phyloP scores from a whole-genome alignment of 305 asterid genomes.

The Fraxinus nigra region DNA sequence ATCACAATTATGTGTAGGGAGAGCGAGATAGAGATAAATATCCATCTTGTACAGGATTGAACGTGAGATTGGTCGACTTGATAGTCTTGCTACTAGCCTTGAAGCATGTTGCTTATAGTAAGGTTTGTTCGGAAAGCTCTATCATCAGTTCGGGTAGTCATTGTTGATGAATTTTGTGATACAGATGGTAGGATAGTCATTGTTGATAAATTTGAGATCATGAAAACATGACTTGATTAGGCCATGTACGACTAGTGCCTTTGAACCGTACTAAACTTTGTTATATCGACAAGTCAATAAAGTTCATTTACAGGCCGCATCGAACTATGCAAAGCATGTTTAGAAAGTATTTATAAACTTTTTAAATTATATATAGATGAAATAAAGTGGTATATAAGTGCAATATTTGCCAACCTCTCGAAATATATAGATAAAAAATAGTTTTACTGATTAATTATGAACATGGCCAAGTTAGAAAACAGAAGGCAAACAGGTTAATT shows the following conservation, averaged over 20 bases:
- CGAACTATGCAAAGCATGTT: neutral
- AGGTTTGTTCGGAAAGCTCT: neutral
- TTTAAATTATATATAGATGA: neutral
- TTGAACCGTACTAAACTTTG: neutral
- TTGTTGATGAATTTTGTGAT: neutral
- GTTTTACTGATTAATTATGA: neutral
- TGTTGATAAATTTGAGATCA: neutral
- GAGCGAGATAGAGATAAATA: neutral
- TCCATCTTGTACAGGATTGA: neutral
- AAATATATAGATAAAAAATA: no score
- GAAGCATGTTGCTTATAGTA: neutral
- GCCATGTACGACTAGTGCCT: neutral
- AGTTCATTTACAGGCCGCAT: neutral
- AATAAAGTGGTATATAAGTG: neutral
- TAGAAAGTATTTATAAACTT: neutral
- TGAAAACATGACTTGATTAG: neutral
- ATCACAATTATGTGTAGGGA: neutral
- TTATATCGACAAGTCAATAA: neutral
- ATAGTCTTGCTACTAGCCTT: neutral
- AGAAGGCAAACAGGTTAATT: neutral
- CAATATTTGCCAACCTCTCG: neutral
- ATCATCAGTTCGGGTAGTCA: neutral
- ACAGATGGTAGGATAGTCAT: neutral
- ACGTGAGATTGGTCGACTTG: neutral
- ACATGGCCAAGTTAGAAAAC: neutral